Percentiles rank a stretch among this genome's conserved stretches.
phyloP scores from a whole-genome alignment of 2,329 filamentous ascomycete species.

The Verticillium tricorpus region DNA sequence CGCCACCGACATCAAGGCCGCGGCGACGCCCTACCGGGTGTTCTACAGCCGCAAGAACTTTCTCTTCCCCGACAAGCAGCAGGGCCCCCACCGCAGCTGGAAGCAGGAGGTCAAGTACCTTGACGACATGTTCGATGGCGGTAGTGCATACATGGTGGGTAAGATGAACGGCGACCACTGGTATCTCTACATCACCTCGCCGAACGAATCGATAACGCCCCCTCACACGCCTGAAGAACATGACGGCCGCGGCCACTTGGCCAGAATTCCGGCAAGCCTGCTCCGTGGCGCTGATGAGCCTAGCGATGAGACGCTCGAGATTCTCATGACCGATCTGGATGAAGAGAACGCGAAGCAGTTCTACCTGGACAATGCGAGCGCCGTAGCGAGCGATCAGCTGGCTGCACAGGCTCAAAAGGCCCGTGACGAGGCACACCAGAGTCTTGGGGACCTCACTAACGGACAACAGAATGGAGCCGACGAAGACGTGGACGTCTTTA shows the following conservation, averaged over 20 bases:
- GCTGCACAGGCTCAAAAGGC: constrained; percentile 62
- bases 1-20: constrained; percentile 62
- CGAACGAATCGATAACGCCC: constrained; percentile 73
- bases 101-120: constrained; percentile 90
- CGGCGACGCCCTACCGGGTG: constrained; percentile 87
- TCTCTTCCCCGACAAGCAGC: constrained; percentile 90
- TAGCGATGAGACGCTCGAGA: constrained; percentile 72
- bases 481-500: constrained; percentile 74
- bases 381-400: constrained; percentile 78
- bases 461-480: constrained; percentile 37
- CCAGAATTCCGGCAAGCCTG: constrained; percentile 51
- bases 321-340: constrained; percentile 69
- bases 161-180: constrained; percentile 99
- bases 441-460: constrained; percentile 54
- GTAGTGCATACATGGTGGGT: constrained; percentile 98
- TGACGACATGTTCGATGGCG: constrained; percentile 85
- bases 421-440: constrained; percentile 54
- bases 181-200: constrained; percentile 96
- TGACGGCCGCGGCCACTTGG: constrained; percentile 25
- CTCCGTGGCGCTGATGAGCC: constrained; percentile 35
- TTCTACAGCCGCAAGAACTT: constrained; percentile 99
- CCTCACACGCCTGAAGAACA: constrained; percentile 65
- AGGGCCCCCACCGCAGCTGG: constrained; percentile 94
- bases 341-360: constrained; percentile 67
- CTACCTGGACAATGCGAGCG: constrained; percentile 70